Base-by-base conservation (phyloP, 306 rosid genomes). In the Quercus robur region DNA sequence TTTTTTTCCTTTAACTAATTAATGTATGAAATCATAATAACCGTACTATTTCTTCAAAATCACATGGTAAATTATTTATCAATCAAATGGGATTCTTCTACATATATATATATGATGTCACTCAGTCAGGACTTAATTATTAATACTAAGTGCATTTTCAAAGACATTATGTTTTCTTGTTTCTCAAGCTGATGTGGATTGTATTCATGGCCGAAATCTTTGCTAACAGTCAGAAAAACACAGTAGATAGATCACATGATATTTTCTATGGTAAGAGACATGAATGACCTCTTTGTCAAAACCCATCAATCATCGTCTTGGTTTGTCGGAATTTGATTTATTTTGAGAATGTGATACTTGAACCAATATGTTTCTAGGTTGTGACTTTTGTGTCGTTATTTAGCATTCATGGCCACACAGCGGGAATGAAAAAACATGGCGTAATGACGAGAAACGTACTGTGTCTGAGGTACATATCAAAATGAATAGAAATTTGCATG, bases 291-390 rank as follows among this genome's bases (percentile, higher is more conserved):
- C 18, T 68, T 67, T 14, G 66, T 56, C 64, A 14, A 81, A 75
- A 75, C 19, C 66, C 64, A 57, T 70, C 35, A 68, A 57, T 58
- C 57, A 69, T 70, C 69, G 80, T 75, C 23, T 21, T n/a, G 23
- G 17, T 15, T 49, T 81, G 84, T 81, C 76, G 80, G 80, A 75
- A 21, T 26, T 25, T 61, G 15, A 23, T 61, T 25, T 12, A 12
- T 26, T 14, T 59, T 63, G 56, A n/a, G 19, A 56, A 67, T 30
- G 74, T 30, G 55, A 77, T 77, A 38, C 70, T 38, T 71, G 33
- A 78, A 55, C 49, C 5, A 69, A 21, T 70, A 1, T 38, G 46
- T 12, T 49, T 10, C 54, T 71, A n/a, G 25, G 21, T 71, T 71
- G 44, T 35, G 2, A 25, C 12, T n/a, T 51, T 26, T 12, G 55